Evolutionary conservation across 2,329 filamentous ascomycete species (phyloP).

Genomic region (Aspergillus sp.): DNA sequence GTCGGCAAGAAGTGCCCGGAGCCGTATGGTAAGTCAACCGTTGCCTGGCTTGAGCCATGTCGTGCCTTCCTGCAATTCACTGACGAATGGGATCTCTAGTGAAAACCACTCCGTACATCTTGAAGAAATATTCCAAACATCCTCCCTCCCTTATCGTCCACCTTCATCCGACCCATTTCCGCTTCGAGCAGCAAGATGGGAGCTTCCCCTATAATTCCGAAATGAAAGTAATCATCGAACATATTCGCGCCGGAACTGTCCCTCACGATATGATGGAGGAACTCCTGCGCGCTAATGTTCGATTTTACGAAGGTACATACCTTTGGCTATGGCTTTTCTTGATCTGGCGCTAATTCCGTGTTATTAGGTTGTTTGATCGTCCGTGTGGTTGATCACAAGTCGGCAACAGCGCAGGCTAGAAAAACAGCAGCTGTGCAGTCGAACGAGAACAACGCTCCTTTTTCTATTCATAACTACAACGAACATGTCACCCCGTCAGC

Average conservation of each 20-base stretch:
- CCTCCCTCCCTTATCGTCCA: conserved; percentile 81
- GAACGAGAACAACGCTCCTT: conserved; percentile 57
- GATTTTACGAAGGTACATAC: conserved; percentile 71
- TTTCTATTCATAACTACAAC: conserved; percentile 89
- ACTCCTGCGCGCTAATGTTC: conserved; percentile 60
- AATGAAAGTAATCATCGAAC: conserved; percentile 73
- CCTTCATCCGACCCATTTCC: conserved; percentile 75
- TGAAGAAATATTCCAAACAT: conserved; percentile 66
- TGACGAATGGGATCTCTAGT: conserved; percentile 44
- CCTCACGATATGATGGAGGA: conserved; percentile 84
- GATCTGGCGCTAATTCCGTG: not conserved
- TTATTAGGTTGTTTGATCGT: conserved; percentile 71
- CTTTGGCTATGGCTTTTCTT: not conserved
- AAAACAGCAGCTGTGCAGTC: conserved; percentile 47
- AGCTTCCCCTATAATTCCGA: conserved; percentile 88
- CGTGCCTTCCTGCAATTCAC: conserved; percentile 6
- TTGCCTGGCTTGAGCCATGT: not conserved
- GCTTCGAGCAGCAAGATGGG: conserved; percentile 88
- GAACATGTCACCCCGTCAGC: conserved; percentile 83
- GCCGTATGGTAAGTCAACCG: conserved; percentile 35
- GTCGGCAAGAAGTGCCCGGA: conserved; percentile 33
- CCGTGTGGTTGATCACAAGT: conserved; percentile 81
- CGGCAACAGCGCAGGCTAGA: conserved; percentile 52
- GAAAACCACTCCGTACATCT: conserved; percentile 64
- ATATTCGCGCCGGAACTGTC: conserved; percentile 66